These are phyloP conservation scores for Fusarium sambucinum DNA, from an alignment of 2,329 filamentous ascomycete species.

Conservation along the genomic window DNA sequence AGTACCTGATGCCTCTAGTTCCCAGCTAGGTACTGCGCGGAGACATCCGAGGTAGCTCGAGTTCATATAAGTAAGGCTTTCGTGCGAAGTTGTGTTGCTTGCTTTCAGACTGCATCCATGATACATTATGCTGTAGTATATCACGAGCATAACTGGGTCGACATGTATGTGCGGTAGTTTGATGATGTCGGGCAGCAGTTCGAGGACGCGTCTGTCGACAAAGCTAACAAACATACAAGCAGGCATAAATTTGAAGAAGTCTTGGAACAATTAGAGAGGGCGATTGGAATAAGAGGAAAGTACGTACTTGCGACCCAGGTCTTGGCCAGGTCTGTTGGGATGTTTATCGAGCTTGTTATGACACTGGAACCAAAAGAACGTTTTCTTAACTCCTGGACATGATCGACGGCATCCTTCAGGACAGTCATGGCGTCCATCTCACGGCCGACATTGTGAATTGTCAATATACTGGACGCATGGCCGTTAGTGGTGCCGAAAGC, in stretches of 20 bases:
- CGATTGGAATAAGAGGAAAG: neutral
- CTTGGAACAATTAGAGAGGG: constrained; percentile 4
- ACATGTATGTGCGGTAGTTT: constrained; percentile 48
- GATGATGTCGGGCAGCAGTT: constrained; percentile 50
- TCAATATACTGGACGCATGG: constrained; percentile 19
- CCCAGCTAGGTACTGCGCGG: constrained; percentile 49
- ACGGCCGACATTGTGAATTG: neutral
- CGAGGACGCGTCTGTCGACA: constrained; percentile 46
- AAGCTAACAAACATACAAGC: constrained; percentile 49
- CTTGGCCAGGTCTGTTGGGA: constrained; percentile 48
- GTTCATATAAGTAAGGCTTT: constrained; percentile 41
- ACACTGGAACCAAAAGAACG: constrained; percentile 36
- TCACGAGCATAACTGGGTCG: constrained; percentile 48
- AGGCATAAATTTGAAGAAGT: constrained; percentile 49
- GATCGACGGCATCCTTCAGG: constrained; percentile 49
- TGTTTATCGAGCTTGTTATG: constrained; percentile 44
- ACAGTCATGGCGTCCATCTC: constrained; percentile 46
- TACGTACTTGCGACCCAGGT: constrained; percentile 47
- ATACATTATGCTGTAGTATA: constrained; percentile 51
- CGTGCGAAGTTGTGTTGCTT: constrained; percentile 32
- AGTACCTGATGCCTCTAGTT: constrained; percentile 49
- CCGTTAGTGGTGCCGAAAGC: constrained; percentile 15
- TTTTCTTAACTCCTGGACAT: constrained; percentile 46
- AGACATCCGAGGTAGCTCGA: constrained; percentile 48
- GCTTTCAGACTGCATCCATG: constrained; percentile 45